Evolutionary conservation across 208 protist genomes (phyloP), one percentile per base, ranked within the genome.

Genomic region (Leishmania lainsoni): DNA sequence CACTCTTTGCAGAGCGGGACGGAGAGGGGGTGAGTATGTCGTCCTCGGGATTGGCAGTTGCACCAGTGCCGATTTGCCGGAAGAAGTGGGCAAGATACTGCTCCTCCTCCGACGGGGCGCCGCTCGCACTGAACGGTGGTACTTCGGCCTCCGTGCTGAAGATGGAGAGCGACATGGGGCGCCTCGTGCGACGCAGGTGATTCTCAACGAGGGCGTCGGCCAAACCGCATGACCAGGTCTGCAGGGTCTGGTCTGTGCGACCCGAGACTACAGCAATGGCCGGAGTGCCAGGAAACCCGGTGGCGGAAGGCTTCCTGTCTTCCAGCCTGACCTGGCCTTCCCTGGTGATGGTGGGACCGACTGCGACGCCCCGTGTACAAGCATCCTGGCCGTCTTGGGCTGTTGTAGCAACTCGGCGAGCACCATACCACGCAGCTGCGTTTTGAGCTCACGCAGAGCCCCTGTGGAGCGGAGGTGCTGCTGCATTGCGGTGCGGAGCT

Each of bases 91-190:
- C 51, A 26, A 94, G 85, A 65, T 86, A 91, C 74, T 85, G 58
- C 72, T 89, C 90, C 68, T 92, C 89, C 39, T 86, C 85, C 5
- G 85, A 81, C 35, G 85, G 83, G 5, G 83, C 75, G 32, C 86
- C 86, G 56, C 48, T 83, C 39, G 56, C 81, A 78, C 75, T 93
- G 66, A 96, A 79, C 5, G 93, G 92, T 32, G 87, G 86, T 61
- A 96, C 90, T 76, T 95, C 91, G 48, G 91, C 94, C 78, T 97
- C 94, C 8, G 89, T 92, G 59, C 89, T 86, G 83, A 96, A 97
- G 77, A 97, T 92, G 20, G 94, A 91, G 9, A 96, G 83, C 8
- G 92, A 93, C 84, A 97, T 92, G 75, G 85, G 68, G 2, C 94
- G 92, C 26, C 81, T 82, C 9, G 92, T 96, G 54, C 87, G 86